These are phyloP conservation scores for Stachybotrys chartarum DNA, from an alignment of 2,329 filamentous ascomycete genomes.

Conservation along the genomic window DNA sequence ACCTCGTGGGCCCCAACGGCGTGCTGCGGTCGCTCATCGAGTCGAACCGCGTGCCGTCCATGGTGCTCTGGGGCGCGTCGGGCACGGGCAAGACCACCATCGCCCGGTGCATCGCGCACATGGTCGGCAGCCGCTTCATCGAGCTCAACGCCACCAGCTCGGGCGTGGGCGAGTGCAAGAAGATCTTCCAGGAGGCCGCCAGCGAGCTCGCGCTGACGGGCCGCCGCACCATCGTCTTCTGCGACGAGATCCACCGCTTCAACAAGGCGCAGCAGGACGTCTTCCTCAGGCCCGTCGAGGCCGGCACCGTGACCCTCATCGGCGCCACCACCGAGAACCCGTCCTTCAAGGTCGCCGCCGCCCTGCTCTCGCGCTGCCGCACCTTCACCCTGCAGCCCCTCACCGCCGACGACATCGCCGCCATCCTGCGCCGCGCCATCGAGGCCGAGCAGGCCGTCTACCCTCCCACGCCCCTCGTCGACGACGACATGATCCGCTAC, in stretches of 20 bases:
- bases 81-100: constrained; percentile 89
- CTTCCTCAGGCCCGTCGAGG: constrained; percentile 87
- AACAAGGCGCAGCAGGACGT: constrained; percentile 91
- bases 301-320: constrained; percentile 82
- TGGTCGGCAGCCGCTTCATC: constrained; percentile 78
- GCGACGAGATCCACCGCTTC: constrained; percentile 93
- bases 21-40: constrained; percentile 83
- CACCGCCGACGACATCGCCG: constrained; percentile 60
- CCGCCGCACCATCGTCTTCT: constrained; percentile 91
- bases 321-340: constrained; percentile 97
- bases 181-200: constrained; percentile 77
- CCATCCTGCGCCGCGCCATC: constrained; percentile 72
- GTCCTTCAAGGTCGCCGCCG: constrained; percentile 84
- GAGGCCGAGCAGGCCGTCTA: constrained; percentile 44
- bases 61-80: constrained; percentile 86
- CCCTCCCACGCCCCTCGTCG: constrained; percentile 52
- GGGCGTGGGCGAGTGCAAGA: constrained; percentile 86
- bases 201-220: constrained; percentile 76
- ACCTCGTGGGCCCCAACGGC: constrained; percentile 79
- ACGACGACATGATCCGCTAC: constrained; percentile 71
- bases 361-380: constrained; percentile 79
- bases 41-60: constrained; percentile 77
- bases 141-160: constrained; percentile 93
- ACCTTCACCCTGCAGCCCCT: constrained; percentile 83
- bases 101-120: constrained; percentile 78